These are phyloP conservation scores for Eimeria praecox DNA, from an alignment of 169 alveolate genomes.

Conservation along the genomic window DNA sequence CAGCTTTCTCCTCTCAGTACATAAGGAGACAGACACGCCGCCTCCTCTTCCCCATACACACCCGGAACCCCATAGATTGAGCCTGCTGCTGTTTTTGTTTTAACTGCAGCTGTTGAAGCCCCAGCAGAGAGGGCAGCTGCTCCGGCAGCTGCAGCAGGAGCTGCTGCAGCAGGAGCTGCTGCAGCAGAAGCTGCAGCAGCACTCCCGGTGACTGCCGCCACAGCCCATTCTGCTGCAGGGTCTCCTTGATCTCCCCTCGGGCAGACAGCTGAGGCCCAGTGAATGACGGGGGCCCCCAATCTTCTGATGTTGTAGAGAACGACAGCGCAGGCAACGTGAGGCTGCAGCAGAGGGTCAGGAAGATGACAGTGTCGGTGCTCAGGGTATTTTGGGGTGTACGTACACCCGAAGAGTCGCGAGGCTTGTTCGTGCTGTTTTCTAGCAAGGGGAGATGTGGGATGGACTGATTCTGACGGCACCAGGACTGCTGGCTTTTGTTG, in stretches of 20 bases:
- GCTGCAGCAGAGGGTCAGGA: slow-evolving; percentile 57
- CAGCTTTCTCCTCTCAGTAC: slow-evolving; percentile 22
- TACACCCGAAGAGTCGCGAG: slow-evolving; percentile 76
- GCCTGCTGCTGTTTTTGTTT: slow-evolving; percentile 13
- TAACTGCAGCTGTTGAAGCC: slow-evolving; percentile 5
- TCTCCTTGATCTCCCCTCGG: slow-evolving; percentile 32
- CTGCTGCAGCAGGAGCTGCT: not conserved
- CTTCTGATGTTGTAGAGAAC: slow-evolving; percentile 71
- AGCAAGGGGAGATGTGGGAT: slow-evolving; percentile 24
- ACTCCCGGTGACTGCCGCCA: not conserved
- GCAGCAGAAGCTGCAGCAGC: not conserved
- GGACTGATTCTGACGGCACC: not conserved
- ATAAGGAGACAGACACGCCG: not conserved
- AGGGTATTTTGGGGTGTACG: slow-evolving; percentile 81
- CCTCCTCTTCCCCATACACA: not conserved
- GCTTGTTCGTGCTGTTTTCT: slow-evolving; percentile 55
- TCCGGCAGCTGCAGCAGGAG: not conserved
- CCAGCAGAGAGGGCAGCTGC: not conserved
- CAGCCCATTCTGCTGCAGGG: slow-evolving; percentile 50
- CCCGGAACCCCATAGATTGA: not conserved
- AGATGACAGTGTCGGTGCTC: slow-evolving; percentile 69
- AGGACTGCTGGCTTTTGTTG: slow-evolving; percentile 9
- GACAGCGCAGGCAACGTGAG: slow-evolving; percentile 55
- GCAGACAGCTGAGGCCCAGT: slow-evolving; percentile 37
- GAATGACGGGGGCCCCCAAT: slow-evolving; percentile 26